phyloP scores from a whole-genome alignment of 163 green algal genomes.

The Smithsoniella earleae region DNA sequence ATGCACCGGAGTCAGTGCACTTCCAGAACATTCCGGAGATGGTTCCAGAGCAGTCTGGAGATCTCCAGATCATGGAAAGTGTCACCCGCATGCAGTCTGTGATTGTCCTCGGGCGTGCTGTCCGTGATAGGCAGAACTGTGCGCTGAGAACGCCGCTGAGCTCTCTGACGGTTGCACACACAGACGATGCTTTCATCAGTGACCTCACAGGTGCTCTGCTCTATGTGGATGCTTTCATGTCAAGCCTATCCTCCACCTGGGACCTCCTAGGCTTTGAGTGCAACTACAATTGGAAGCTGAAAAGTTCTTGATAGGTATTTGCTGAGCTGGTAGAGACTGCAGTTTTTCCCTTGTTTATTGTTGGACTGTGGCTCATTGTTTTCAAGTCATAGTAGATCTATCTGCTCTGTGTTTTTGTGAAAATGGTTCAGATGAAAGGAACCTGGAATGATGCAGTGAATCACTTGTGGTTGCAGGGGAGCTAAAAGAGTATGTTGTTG shows the following conservation, averaged over 20 bases:
- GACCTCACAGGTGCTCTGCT: slow-evolving; percentile 60
- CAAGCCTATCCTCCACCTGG: not conserved
- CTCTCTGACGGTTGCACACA: slow-evolving; percentile 72
- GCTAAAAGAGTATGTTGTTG: slow-evolving; percentile 75
- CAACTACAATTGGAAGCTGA: not conserved
- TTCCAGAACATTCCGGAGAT: slow-evolving; percentile 72
- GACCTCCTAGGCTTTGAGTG: not conserved
- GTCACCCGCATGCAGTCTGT: slow-evolving; percentile 79
- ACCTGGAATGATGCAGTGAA: slow-evolving; percentile 2
- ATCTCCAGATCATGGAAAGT: slow-evolving; percentile 65
- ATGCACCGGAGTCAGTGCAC: slow-evolving; percentile 71
- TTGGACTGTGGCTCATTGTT: not conserved
- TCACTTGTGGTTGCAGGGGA: slow-evolving; percentile 42
- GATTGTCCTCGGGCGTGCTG: slow-evolving; percentile 75
- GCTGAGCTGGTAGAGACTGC: no score
- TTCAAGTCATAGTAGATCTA: not conserved
- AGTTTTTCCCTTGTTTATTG: no score
- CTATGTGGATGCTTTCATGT: not conserved
- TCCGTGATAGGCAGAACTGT: slow-evolving; percentile 67
- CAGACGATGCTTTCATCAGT: slow-evolving; percentile 69
- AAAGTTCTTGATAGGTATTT: no score
- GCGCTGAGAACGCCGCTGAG: slow-evolving; percentile 75
- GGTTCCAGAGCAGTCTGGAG: slow-evolving; percentile 41
- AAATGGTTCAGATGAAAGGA: not conserved
- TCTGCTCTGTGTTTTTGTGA: not conserved